Evolutionary conservation across 2,329 filamentous ascomycete species (phyloP).

Genomic region (Scortechinia acanthostroma): DNA sequence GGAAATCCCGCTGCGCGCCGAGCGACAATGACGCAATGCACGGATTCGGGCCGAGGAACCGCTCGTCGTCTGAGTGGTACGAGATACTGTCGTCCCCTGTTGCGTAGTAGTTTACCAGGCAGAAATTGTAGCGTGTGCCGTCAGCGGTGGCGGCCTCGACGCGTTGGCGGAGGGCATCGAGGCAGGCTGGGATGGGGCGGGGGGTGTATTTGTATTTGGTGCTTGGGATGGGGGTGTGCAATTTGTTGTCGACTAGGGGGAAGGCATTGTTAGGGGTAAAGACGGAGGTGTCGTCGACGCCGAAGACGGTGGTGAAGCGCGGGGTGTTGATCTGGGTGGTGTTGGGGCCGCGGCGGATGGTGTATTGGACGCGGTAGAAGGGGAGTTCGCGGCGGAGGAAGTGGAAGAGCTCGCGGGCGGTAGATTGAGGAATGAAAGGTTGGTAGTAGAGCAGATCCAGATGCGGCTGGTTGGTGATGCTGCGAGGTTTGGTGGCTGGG

Average conservation of each 20-base stretch:
- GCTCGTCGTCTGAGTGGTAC: constrained; percentile 52
- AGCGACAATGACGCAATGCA: constrained; percentile 48
- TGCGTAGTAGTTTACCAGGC: constrained; percentile 54
- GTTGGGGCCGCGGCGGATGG: constrained; percentile 38
- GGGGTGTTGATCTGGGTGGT: constrained; percentile 45
- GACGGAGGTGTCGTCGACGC: constrained; percentile 34
- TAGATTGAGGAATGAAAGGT: constrained; percentile 40
- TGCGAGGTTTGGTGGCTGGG: constrained; percentile 27
- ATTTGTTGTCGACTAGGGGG: constrained; percentile 28
- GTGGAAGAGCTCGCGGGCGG: constrained; percentile 38
- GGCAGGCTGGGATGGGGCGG: constrained; percentile 42
- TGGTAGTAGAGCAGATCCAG: constrained; percentile 50
- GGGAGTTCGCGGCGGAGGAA: constrained; percentile 43
- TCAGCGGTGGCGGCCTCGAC: constrained; percentile 40
- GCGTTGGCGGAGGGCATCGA: constrained; percentile 34
- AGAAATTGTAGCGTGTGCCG: constrained; percentile 49
- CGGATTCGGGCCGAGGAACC: constrained; percentile 44
- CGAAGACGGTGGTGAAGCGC: constrained; percentile 50
- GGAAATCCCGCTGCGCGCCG: constrained; percentile 45
- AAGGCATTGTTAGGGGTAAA: constrained; percentile 21
- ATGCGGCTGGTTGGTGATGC: constrained; percentile 42
- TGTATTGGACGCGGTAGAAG: constrained; percentile 47
- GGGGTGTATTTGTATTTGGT: constrained; percentile 41
- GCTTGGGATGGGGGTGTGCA: constrained; percentile 22
- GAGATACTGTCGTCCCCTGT: constrained; percentile 48